phyloP scores from a whole-genome alignment of 148 eudicot genomes.

The Rhododendron ovatum region DNA sequence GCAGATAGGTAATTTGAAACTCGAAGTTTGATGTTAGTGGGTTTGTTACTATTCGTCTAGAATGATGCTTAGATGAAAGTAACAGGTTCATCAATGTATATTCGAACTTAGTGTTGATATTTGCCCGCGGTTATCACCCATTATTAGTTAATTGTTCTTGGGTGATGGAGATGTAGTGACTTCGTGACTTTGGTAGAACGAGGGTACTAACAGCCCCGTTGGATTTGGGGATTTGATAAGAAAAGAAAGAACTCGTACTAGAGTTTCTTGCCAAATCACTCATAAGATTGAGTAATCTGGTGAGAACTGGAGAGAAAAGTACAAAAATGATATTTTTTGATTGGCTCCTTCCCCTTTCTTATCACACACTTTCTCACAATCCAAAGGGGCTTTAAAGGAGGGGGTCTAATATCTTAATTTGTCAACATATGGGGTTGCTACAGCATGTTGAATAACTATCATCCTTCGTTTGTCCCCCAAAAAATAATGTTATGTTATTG shows the following conservation, averaged over 20 bases:
- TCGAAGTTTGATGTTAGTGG: background rate
- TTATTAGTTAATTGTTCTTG: background rate
- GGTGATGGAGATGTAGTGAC: background rate
- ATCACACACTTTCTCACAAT: background rate
- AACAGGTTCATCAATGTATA: background rate
- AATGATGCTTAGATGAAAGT: background rate
- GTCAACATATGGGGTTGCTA: background rate
- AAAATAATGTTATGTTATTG: slow-evolving; percentile 2
- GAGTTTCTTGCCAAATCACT: background rate
- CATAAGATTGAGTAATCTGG: background rate
- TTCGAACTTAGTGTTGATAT: background rate
- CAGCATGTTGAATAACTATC: background rate
- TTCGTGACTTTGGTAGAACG: background rate
- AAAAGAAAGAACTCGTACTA: background rate
- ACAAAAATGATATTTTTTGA: background rate
- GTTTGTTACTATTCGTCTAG: background rate
- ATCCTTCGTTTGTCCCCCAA: background rate
- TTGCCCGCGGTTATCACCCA: background rate
- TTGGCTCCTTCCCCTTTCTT: background rate
- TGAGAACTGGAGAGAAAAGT: background rate
- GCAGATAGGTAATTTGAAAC: background rate
- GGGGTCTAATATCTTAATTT: background rate
- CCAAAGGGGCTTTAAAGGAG: background rate
- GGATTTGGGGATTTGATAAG: background rate
- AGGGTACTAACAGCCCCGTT: background rate